phyloP scores from a whole-genome alignment of 2,329 filamentous ascomycete species.

The Macrophomina phaseolina region DNA sequence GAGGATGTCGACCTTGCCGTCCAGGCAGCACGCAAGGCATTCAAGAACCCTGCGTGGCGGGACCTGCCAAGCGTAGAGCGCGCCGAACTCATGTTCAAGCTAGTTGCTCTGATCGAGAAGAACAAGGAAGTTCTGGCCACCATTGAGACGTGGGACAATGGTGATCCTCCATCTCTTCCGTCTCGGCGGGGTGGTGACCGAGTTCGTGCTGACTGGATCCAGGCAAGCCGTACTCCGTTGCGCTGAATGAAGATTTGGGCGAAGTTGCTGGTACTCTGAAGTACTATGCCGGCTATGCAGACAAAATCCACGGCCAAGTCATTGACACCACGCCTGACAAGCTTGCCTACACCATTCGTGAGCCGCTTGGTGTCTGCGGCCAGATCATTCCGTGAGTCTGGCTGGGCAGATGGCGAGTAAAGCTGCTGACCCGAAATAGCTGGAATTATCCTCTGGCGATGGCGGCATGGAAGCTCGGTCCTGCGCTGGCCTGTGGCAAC shows the following conservation, averaged over 20 bases:
- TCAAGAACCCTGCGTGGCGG: conserved; percentile 71
- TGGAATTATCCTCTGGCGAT: conserved; percentile 61
- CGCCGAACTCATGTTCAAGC: conserved; percentile 70
- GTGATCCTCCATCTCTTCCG: conserved; percentile 39
- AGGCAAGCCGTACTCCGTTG: conserved; percentile 70
- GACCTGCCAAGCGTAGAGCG: conserved; percentile 71
- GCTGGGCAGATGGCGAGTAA: background rate
- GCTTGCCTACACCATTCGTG: conserved; percentile 76
- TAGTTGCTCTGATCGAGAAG: conserved; percentile 71
- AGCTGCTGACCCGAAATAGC: background rate
- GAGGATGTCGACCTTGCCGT: conserved; percentile 75
- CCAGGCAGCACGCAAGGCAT: conserved; percentile 69
- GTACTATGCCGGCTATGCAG: conserved; percentile 81
- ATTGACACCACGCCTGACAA: conserved; percentile 73
- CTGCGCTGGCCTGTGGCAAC: conserved; percentile 63
- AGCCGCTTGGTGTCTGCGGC: conserved; percentile 63
- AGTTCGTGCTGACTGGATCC: background rate
- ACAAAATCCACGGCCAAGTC: conserved; percentile 80
- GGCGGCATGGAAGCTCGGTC: conserved; percentile 60
- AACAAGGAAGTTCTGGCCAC: conserved; percentile 68
- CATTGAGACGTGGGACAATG: conserved; percentile 81
- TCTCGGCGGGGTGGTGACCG: background rate
- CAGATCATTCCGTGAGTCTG: conserved; percentile 38
- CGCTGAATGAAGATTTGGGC: conserved; percentile 67
- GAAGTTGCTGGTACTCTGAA: conserved; percentile 66